phyloP scores from a whole-genome alignment of 208 protist genomes.

The Leishmania turanica region DNA sequence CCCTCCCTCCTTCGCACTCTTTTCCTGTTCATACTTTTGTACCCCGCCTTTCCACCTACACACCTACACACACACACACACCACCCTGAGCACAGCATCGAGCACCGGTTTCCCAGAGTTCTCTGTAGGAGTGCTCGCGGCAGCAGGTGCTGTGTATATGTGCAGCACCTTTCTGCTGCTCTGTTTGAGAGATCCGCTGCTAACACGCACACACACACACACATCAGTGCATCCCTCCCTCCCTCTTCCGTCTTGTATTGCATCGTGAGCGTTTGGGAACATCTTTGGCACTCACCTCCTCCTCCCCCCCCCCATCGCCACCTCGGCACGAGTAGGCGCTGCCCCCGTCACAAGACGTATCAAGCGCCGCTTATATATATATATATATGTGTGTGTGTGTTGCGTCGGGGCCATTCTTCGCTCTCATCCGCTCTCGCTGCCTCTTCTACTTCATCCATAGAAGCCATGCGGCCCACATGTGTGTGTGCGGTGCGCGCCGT shows the following conservation, averaged over 20 bases:
- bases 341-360: background rate
- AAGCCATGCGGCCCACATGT: slow-evolving; percentile 8
- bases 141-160: background rate
- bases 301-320: background rate
- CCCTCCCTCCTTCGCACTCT: background rate
- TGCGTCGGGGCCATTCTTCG: background rate
- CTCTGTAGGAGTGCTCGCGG: background rate
- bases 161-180: background rate
- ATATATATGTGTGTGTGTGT: background rate
- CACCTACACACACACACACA: background rate
- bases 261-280: too few relatives aligned
- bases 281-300: background rate
- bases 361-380: background rate
- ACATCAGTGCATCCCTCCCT: background rate
- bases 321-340: background rate
- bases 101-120: background rate
- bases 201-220: background rate
- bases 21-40: background rate
- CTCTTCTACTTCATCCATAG: background rate
- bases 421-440: background rate
- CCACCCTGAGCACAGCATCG: background rate
- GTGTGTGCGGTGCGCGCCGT: slow-evolving; percentile 17
- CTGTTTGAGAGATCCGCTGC: background rate
- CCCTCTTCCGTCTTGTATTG: background rate
- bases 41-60: background rate